These are phyloP conservation scores for Prunus padus DNA, from an alignment of 306 rosid genomes.

Conservation along the genomic window DNA sequence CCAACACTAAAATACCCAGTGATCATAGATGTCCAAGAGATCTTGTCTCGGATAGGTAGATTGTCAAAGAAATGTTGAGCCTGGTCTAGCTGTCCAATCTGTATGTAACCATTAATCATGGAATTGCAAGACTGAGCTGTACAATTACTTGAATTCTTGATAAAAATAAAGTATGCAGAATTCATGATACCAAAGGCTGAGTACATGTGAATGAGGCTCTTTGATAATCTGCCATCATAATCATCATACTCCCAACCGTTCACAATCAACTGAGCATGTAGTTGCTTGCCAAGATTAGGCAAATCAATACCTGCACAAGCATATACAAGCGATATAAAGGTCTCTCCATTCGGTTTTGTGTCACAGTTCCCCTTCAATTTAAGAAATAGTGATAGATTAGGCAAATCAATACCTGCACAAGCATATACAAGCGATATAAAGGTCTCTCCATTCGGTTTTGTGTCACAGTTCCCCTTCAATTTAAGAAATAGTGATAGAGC, in stretches of 20 bases:
- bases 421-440: constrained; percentile 75
- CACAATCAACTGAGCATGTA: constrained; percentile 59
- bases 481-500: constrained; percentile 58
- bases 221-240: constrained; percentile 59
- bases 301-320: constrained; percentile 62
- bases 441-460: constrained; percentile 55
- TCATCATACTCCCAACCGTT: constrained; percentile 43
- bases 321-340: constrained; percentile 69
- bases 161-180: constrained; percentile 40
- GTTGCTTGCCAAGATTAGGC: constrained; percentile 56
- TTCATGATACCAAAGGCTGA: constrained; percentile 54
- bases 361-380: constrained; percentile 30
- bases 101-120: constrained; percentile 64
- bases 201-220: constrained; percentile 73
- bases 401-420: constrained; percentile 56
- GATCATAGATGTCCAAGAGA: constrained; percentile 66
- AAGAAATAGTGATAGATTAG: constrained; percentile 53
- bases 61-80: constrained; percentile 50
- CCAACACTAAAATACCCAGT: constrained; percentile 57
- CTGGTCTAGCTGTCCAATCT: constrained; percentile 31
- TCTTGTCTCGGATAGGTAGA: constrained; percentile 42
- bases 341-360: constrained; percentile 51
- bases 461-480: constrained; percentile 28
- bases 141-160: constrained; percentile 22
- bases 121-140: constrained; percentile 53